phyloP scores from a whole-genome alignment of 345 rosid species.

The Bretschneidera sinensis region DNA sequence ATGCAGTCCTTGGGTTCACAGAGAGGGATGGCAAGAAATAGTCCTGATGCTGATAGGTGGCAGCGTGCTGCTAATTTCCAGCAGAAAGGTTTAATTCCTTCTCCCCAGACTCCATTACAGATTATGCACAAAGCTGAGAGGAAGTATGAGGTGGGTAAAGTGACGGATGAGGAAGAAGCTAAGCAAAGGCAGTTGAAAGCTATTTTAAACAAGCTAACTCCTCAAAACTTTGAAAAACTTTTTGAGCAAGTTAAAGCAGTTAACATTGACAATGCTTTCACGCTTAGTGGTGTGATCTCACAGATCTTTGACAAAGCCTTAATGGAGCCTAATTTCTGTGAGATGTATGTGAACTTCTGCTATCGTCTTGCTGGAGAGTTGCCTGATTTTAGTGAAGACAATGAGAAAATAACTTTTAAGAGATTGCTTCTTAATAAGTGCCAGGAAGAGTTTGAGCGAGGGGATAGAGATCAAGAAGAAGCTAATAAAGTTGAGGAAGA shows the following conservation, averaged over 20 bases:
- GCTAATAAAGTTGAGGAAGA: conserved; percentile 81
- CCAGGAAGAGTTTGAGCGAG: conserved; percentile 96
- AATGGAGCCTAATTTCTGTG: conserved; percentile 97
- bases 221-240: conserved; percentile 89
- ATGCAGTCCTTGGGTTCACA: conserved; percentile 61
- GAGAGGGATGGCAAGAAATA: conserved; percentile 58
- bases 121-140: conserved; percentile 91
- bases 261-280: conserved; percentile 67
- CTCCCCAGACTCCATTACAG: conserved; percentile 78
- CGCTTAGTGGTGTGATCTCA: conserved; percentile 74
- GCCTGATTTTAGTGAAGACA: conserved; percentile 67
- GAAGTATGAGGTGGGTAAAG: conserved; percentile 82
- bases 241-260: conserved; percentile 90
- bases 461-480: conserved; percentile 89
- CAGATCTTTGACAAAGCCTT: conserved; percentile 98
- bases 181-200: conserved; percentile 88
- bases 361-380: conserved; percentile 57
- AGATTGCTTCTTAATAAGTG: conserved; percentile 89
- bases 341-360: conserved; percentile 94
- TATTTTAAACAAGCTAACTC: conserved; percentile 91
- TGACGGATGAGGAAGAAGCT: conserved; percentile 68
- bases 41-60: conserved; percentile 78
- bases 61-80: conserved; percentile 62
- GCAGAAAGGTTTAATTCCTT: conserved; percentile 77
- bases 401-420: conserved; percentile 77